phyloP scores from a whole-genome alignment of 129 eudicot genomes.

The Helianthus annuus region HanXRQr2.0-SUNRISE NC_035445.2:98374425-98374924 shows the following conservation, averaged over 20 bases:
- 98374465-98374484: slow-evolving; percentile 77
- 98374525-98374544: slow-evolving; percentile 55
- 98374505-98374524: slow-evolving; percentile 65
- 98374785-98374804: slow-evolving; percentile 62
- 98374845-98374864: slow-evolving; percentile 83
- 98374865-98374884: slow-evolving; percentile 71
- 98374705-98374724: slow-evolving; percentile 88
- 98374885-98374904: slow-evolving; percentile 88
- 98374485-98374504: slow-evolving; percentile 76
- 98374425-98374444: slow-evolving; percentile 60
- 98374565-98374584: slow-evolving; percentile 81
- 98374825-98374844: slow-evolving; percentile 78
- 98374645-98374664: slow-evolving; percentile 65
- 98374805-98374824: slow-evolving; percentile 62
- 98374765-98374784: slow-evolving; percentile 86
- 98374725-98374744: slow-evolving; percentile 64
- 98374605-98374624: slow-evolving; percentile 61
- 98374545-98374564: slow-evolving; percentile 63
- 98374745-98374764: slow-evolving; percentile 65
- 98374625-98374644: slow-evolving; percentile 74
- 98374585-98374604: slow-evolving; percentile 64
- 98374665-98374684: slow-evolving; percentile 72
- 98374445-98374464: slow-evolving; percentile 52
- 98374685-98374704: slow-evolving; percentile 85
- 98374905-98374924: slow-evolving; percentile 61